Base-by-base conservation (phyloP, 2,329 filamentous ascomycete genomes). In the Aspergillus brunneoviolaceus region DNA sequence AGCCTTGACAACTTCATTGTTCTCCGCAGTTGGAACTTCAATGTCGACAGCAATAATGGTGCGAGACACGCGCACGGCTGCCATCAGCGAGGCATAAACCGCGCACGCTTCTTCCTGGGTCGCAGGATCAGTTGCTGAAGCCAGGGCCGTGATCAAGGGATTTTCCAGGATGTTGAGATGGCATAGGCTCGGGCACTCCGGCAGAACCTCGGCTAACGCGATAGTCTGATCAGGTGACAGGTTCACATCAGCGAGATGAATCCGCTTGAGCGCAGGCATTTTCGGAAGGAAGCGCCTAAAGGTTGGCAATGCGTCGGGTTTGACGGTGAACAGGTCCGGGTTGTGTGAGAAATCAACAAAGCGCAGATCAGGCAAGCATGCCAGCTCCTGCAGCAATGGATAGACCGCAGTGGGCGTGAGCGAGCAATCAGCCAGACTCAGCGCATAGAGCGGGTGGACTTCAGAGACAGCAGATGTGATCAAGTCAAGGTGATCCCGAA, bases 291-390 rank as follows among this genome's bases (percentile, higher is more conserved):
- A 95, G 78, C 90, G 91, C 68, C 95, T 84, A 58, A 98, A 81
- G 3, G 92, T 78, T 4, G 85, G 84, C 35, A 95, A 82, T 2
- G 90, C 90, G 69, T 86, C 92, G n/a, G 90, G 88, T 48, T 89
- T 82, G 3, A 82, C 81, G 55, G 87, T 84, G 72, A 96, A 96
- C 16, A 99, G 81, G 21, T 86, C 87, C 33, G 84, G 89, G 68
- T 98, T 98, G 70, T 96, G 92, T 5, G 92, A 96, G 39, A 99
- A 81, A 73, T 98, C 95, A 60, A 99, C 86, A 72, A 97, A 97
- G 21, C 90, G 87, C 71, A 97, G 89, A 64, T 89, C 85, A 2
- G 83, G 82, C 58, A 97, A 79, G 65, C 83, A 86, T 27, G 84
- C 82, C 57, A 98, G 77, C 6, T 86, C 86, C 4, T 92, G 91